Evolutionary conservation across 2,329 filamentous ascomycete species (phyloP).

Genomic region (Ampelomyces quisqualis): DNA sequence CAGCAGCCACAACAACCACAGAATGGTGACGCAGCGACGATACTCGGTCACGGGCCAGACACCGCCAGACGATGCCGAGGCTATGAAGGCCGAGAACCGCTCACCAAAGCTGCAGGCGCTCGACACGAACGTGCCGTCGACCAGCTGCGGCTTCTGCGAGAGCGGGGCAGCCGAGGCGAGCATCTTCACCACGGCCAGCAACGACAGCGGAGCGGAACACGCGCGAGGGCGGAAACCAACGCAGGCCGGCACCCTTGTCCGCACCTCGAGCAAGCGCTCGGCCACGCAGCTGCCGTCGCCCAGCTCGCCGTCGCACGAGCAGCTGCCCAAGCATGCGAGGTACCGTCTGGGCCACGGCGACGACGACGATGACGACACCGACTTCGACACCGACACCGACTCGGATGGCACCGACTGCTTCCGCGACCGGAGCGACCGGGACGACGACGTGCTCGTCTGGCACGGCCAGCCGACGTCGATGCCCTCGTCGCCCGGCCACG

Average conservation of each 20-base stretch:
- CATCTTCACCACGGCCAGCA: slow-evolving; percentile 10
- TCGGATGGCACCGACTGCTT: slow-evolving; percentile 20
- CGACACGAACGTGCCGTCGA: slow-evolving; percentile 37
- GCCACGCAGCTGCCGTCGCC: slow-evolving; percentile 42
- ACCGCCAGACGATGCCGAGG: slow-evolving; percentile 37
- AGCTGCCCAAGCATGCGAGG: slow-evolving; percentile 40
- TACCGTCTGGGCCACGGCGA: slow-evolving; percentile 23
- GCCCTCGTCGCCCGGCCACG: slow-evolving; percentile 25
- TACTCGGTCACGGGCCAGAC: slow-evolving; percentile 43
- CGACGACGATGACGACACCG: slow-evolving; percentile 14
- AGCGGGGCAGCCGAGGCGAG: slow-evolving; percentile 14
- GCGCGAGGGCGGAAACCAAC: slow-evolving; percentile 32
- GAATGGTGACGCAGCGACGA: slow-evolving; percentile 38
- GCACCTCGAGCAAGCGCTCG: slow-evolving; percentile 40
- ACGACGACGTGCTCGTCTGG: slow-evolving; percentile 20
- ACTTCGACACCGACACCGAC: slow-evolving; percentile 26
- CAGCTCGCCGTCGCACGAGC: slow-evolving; percentile 35
- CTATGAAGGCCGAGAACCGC: slow-evolving; percentile 28
- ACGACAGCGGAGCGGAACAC: slow-evolving; percentile 19
- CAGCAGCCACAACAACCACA: not conserved
- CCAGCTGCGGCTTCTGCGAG: slow-evolving; percentile 37
- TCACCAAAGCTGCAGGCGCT: slow-evolving; percentile 42
- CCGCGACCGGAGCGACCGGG: slow-evolving; percentile 16
- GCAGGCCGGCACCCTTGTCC: slow-evolving; percentile 24
- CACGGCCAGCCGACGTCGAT: slow-evolving; percentile 23